phyloP scores from a whole-genome alignment of 352 stramenopile species.

The Peronospora tabacina region DNA sequence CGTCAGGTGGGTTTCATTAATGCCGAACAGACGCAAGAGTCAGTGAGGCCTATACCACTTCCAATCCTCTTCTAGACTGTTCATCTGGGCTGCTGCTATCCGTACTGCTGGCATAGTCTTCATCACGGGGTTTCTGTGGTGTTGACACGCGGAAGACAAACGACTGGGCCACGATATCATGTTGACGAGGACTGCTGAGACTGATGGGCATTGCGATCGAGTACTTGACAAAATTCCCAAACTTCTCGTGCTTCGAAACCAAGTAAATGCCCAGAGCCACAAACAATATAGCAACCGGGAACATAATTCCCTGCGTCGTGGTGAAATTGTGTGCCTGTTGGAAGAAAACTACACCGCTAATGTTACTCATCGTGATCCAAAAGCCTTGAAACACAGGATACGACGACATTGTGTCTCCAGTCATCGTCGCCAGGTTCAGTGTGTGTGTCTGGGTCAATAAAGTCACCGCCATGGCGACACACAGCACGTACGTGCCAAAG shows the following conservation, averaged over 20 bases:
- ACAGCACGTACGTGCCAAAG: constrained; percentile 77
- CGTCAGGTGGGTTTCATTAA: constrained; percentile 32
- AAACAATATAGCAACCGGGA: constrained; percentile 60
- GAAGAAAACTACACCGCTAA: constrained; percentile 83
- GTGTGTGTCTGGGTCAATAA: constrained; percentile 82
- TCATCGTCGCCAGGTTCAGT: constrained; percentile 81
- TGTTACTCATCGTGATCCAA: constrained; percentile 86
- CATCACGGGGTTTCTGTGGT: constrained; percentile 60
- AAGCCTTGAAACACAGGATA: constrained; percentile 86
- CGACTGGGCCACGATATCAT: constrained; percentile 84
- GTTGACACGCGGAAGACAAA: constrained; percentile 83
- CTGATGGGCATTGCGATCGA: constrained; percentile 84
- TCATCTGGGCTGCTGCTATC: constrained; percentile 36
- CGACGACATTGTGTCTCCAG: constrained; percentile 76
- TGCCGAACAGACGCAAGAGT: constrained; percentile 10
- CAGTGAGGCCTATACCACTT: constrained; percentile 38
- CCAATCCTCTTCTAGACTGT: constrained; percentile 26
- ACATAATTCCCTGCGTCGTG: constrained; percentile 76
- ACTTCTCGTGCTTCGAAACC: constrained; percentile 85
- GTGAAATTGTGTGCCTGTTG: constrained; percentile 81
- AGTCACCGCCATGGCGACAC: constrained; percentile 61
- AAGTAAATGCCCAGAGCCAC: constrained; percentile 72
- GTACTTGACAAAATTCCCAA: constrained; percentile 85
- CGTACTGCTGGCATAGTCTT: constrained; percentile 49
- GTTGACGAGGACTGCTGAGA: constrained; percentile 72